Evolutionary conservation across 495 filamentous ascomycete genomes (phyloP).

Genomic region (Gamarada debralockiae): DNA sequence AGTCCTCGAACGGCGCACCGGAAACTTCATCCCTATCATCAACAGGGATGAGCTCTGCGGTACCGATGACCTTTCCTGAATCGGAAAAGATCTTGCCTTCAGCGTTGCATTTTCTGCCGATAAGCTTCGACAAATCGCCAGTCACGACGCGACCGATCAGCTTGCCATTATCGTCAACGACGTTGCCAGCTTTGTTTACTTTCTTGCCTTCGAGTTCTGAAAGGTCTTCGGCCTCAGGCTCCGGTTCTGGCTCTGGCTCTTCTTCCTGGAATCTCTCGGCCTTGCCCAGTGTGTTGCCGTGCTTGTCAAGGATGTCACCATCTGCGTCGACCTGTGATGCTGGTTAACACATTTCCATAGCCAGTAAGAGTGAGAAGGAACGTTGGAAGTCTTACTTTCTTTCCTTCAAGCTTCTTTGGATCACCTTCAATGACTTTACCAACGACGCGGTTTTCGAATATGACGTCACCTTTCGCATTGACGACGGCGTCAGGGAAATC

Average conservation of each 20-base stretch:
- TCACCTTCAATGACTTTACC: slow-evolving; percentile 60
- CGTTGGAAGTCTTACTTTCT: slow-evolving; percentile 29
- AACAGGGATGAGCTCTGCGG: slow-evolving; percentile 68
- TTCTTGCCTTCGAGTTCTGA: slow-evolving; percentile 60
- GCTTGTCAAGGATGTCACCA: slow-evolving; percentile 60
- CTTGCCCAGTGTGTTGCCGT: slow-evolving; percentile 56
- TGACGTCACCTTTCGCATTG: slow-evolving; percentile 58
- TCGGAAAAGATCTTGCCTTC: slow-evolving; percentile 76
- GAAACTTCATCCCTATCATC: slow-evolving; percentile 63
- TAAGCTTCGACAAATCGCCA: slow-evolving; percentile 62
- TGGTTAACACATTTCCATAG: slow-evolving; percentile 64
- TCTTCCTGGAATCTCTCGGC: slow-evolving; percentile 46
- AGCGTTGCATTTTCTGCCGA: slow-evolving; percentile 64
- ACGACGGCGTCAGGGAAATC: slow-evolving; percentile 67
- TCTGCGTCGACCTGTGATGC: slow-evolving; percentile 53
- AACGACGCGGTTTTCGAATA: slow-evolving; percentile 62
- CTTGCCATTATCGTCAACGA: slow-evolving; percentile 67
- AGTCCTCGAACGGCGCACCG: slow-evolving; percentile 70
- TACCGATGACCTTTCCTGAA: slow-evolving; percentile 67
- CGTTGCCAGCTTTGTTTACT: slow-evolving; percentile 78
- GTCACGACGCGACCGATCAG: slow-evolving; percentile 66
- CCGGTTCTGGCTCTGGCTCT: slow-evolving; percentile 43
- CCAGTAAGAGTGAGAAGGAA: slow-evolving; percentile 57
- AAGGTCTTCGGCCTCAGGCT: slow-evolving; percentile 47
- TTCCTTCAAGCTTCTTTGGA: slow-evolving; percentile 52